These are phyloP conservation scores for Globisporangium recalcitrans DNA, from an alignment of 352 stramenopile genomes.

Conservation along the genomic window DNA sequence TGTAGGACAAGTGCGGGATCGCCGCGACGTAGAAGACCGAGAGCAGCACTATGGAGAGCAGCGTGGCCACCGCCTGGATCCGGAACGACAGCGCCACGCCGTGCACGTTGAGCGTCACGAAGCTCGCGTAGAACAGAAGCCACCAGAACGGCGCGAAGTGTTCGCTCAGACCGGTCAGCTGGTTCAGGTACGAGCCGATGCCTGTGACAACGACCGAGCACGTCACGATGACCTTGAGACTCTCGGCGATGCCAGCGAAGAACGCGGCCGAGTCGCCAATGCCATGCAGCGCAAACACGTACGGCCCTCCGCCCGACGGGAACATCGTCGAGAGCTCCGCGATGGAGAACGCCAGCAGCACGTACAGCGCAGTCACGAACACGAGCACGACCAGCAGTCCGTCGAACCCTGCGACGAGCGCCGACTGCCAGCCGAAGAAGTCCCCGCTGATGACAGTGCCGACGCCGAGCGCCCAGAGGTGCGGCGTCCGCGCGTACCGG, in stretches of 20 bases:
- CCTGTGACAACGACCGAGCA: constrained; percentile 53
- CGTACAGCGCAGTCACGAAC: constrained; percentile 52
- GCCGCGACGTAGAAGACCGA: constrained; percentile 61
- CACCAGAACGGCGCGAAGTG: constrained; percentile 47
- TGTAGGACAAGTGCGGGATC: constrained; percentile 50
- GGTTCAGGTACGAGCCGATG: constrained; percentile 66
- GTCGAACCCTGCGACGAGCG: constrained; percentile 48
- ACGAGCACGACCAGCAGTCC: constrained; percentile 52
- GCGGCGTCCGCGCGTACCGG: constrained; percentile 44
- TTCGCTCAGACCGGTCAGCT: constrained; percentile 35
- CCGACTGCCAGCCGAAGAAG: constrained; percentile 65
- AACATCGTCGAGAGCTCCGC: constrained; percentile 58
- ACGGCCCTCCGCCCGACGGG: constrained; percentile 45
- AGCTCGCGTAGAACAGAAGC: constrained; percentile 54
- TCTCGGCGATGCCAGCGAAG: constrained; percentile 58
- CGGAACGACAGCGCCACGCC: constrained; percentile 63
- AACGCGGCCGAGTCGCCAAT: constrained; percentile 48
- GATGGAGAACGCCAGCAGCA: constrained; percentile 68
- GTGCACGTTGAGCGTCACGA: constrained; percentile 52
- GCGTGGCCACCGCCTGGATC: constrained; percentile 47
- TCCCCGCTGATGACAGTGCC: constrained; percentile 50
- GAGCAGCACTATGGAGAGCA: constrained; percentile 49
- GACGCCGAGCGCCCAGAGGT: constrained; percentile 55
- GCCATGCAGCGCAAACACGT: constrained; percentile 59
- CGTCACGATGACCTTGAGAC: constrained; percentile 64